Percentiles rank a stretch among this genome's conserved stretches.
These are phyloP conservation scores for Fraxinus quadrangulata DNA, from an alignment of 257 asterid species.

Conservation along the genomic window DNA sequence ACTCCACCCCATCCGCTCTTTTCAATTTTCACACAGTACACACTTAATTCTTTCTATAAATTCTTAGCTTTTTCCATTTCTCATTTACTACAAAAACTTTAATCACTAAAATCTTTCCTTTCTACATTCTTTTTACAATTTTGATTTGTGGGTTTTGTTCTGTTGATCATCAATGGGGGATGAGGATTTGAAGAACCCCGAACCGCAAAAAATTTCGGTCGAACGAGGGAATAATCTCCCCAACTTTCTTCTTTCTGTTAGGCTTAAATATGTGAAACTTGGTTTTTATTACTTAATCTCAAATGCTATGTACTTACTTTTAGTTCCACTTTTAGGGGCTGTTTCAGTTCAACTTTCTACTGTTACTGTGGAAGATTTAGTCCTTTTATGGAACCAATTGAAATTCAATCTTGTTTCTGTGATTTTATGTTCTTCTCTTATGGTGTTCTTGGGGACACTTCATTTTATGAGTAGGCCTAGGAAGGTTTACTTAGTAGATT, in stretches of 20 bases:
- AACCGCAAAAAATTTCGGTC: neutral
- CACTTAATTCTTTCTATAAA: neutral
- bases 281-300: constrained; percentile 40
- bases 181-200: constrained; percentile 7
- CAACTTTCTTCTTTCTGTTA: constrained; percentile 39
- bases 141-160: neutral
- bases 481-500: constrained; percentile 40
- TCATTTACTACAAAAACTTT: neutral
- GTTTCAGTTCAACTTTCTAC: constrained; percentile 30
- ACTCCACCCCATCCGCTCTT: neutral
- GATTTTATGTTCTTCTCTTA: constrained; percentile 8
- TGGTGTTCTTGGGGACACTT: constrained; percentile 28
- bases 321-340: constrained; percentile 29
- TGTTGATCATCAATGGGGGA: constrained; percentile 17
- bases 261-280: constrained; percentile 48
- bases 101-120: neutral
- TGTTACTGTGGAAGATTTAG: constrained; percentile 19
- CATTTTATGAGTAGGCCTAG: constrained; percentile 32
- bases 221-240: constrained; percentile 30
- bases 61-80: neutral
- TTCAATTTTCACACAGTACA: constrained; percentile 4
- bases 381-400: constrained; percentile 25
- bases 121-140: neutral
- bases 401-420: constrained; percentile 24
- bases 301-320: constrained; percentile 32